These are phyloP conservation scores for Penicillium paxilli DNA, from an alignment of 495 filamentous ascomycete genomes.

Conservation along the genomic window DNA sequence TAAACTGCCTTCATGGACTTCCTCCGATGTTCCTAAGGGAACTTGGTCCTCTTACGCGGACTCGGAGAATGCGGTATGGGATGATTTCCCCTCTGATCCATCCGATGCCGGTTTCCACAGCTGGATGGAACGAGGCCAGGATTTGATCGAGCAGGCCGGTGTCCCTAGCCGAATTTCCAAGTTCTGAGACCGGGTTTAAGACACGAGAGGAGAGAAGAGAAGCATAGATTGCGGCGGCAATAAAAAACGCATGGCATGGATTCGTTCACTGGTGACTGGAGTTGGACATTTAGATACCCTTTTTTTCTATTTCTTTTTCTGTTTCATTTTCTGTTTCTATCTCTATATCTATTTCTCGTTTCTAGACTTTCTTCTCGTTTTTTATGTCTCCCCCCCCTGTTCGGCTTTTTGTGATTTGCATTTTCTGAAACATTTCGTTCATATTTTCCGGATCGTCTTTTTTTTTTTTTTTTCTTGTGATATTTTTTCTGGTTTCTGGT, in stretches of 20 bases:
- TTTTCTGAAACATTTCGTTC: no score
- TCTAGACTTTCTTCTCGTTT: background rate
- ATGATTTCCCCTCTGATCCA: slow-evolving; percentile 45
- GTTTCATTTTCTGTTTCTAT: slow-evolving; percentile 11
- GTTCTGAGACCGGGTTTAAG: slow-evolving; percentile 6
- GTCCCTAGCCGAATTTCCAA: slow-evolving; percentile 38
- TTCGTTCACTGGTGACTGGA: slow-evolving; percentile 23
- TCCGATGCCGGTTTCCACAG: slow-evolving; percentile 42
- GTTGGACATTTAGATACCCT: slow-evolving; percentile 42
- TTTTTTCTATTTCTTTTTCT: slow-evolving; percentile 21
- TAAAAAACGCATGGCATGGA: slow-evolving; percentile 12
- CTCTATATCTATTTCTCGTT: background rate
- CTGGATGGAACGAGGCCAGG: slow-evolving; percentile 43
- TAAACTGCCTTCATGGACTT: slow-evolving; percentile 48
- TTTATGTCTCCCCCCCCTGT: no score
- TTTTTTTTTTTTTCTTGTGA: slow-evolving; percentile 13
- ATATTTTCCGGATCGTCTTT: no score
- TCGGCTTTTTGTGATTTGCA: no score
- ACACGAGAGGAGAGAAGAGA: background rate
- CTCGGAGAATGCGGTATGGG: slow-evolving; percentile 43
- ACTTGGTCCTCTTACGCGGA: slow-evolving; percentile 48
- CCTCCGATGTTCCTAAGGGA: slow-evolving; percentile 41
- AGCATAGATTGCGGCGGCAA: background rate
- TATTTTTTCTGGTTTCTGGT: slow-evolving; percentile 8
- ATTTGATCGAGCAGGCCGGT: slow-evolving; percentile 47